Conservation (phyloP, 768 basidiomycete species). For the Phlebiopsis gigantea region DNA sequence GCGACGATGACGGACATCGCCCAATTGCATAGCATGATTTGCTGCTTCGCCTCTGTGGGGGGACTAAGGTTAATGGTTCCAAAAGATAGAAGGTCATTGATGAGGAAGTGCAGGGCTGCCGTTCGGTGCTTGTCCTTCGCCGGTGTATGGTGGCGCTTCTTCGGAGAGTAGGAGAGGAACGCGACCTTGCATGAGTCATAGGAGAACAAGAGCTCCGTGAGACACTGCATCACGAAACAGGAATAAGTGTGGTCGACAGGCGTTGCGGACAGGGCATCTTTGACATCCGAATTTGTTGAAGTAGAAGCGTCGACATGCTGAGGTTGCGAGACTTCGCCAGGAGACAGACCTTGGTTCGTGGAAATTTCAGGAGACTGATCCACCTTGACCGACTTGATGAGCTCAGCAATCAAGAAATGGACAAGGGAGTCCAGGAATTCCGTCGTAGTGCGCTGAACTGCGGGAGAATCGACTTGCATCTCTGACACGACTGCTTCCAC, state of each 20-base stretch:
- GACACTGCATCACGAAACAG: constrained; percentile 85
- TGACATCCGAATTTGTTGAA: background rate
- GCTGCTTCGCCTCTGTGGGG: constrained; percentile 47
- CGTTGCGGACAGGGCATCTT: background rate
- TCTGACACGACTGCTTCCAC: constrained; percentile 28
- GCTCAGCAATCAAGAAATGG: constrained; percentile 68
- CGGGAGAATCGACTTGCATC: constrained; percentile 53
- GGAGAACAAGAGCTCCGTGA: constrained; percentile 90
- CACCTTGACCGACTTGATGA: constrained; percentile 53
- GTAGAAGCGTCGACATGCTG: background rate
- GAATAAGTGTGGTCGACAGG: constrained; percentile 43
- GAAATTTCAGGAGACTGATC: constrained; percentile 18
- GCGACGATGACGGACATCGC: constrained; percentile 88
- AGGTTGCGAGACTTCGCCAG: background rate
- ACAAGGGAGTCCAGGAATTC: constrained; percentile 55
- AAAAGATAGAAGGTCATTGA: constrained; percentile 79
- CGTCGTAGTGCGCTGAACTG: constrained; percentile 16
- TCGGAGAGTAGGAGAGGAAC: constrained; percentile 74
- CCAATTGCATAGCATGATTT: constrained; percentile 70
- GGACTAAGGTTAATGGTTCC: constrained; percentile 64
- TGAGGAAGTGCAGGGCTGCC: constrained; percentile 71
- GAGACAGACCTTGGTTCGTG: background rate
- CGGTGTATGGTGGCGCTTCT: constrained; percentile 51
- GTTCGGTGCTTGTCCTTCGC: constrained; percentile 71
- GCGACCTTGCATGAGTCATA: constrained; percentile 88